A percentile compares a stretch with the other conserved stretches of the same genome.
Evolutionary conservation across 78 protist species (phyloP).

Genomic region (Bigelowiella natans): DNA sequence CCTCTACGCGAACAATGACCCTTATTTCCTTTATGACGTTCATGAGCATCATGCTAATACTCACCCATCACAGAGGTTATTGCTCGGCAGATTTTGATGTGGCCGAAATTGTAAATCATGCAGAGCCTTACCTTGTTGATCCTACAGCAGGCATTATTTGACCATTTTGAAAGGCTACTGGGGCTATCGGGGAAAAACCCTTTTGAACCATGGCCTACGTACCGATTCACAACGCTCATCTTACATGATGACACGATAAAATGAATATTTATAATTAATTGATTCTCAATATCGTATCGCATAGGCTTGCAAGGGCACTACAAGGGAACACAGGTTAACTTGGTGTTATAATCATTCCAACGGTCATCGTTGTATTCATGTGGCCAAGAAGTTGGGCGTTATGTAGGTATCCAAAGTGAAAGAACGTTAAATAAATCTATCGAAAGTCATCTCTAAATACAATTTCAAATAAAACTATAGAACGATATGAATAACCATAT

Average conservation of each 20-base stretch:
- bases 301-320: not conserved
- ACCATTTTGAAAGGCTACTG: not conserved
- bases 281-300: not conserved
- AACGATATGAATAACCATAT: not conserved
- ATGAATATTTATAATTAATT: not conserved
- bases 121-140: too few species aligned
- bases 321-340: not conserved
- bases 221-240: not conserved
- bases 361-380: not conserved
- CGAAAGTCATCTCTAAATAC: not conserved
- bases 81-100: too few species aligned
- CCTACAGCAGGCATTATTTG: too few species aligned
- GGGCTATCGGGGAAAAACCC: not conserved
- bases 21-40: too few species aligned
- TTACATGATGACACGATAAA: not conserved
- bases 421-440: not conserved
- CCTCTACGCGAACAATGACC: too few species aligned
- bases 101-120: too few species aligned
- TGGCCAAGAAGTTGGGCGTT: too few species aligned
- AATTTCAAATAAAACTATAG: not conserved
- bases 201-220: not conserved
- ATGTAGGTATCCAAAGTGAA: not conserved
- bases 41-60: too few species aligned
- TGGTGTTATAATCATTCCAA: not conserved
- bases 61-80: too few species aligned